These are phyloP conservation scores for Oemleria cerasiformis DNA, from an alignment of 306 rosid genomes.

Conservation along the genomic window DNA sequence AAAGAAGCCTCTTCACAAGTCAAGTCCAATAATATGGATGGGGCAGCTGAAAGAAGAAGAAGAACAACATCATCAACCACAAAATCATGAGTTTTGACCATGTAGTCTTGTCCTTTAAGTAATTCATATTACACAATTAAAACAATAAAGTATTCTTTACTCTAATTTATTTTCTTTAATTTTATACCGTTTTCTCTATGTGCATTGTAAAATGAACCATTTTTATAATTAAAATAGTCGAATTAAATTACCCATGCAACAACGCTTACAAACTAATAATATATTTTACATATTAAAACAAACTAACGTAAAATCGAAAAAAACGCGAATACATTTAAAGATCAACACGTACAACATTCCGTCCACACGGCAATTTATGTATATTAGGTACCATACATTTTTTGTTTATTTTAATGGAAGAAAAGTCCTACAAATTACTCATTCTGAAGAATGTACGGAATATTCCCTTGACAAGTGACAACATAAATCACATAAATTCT, in stretches of 20 bases:
- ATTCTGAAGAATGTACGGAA: neutral
- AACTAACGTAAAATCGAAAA: too few relatives aligned
- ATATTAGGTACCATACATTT: neutral
- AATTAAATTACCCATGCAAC: too few relatives aligned
- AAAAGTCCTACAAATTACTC: neutral
- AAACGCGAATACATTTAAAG: too few relatives aligned
- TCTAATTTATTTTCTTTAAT: too few relatives aligned
- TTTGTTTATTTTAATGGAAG: neutral
- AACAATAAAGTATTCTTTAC: neutral
- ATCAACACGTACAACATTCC: too few relatives aligned
- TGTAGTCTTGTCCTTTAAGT: neutral
- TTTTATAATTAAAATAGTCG: too few relatives aligned
- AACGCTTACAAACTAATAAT: too few relatives aligned
- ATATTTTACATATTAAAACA: too few relatives aligned
- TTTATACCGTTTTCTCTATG: too few relatives aligned
- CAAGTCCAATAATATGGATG: neutral
- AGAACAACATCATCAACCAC: neutral
- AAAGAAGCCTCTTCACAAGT: neutral
- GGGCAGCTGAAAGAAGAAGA: neutral
- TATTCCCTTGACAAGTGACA: neutral
- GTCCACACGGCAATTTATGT: neutral
- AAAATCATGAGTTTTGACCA: neutral
- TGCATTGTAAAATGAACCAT: too few relatives aligned
- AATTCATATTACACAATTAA: neutral
- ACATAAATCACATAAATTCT: neutral